These are phyloP conservation scores for Suhomyces taliae DNA, from an alignment of 1,139 yeast species.

Conservation along the genomic window DNA sequence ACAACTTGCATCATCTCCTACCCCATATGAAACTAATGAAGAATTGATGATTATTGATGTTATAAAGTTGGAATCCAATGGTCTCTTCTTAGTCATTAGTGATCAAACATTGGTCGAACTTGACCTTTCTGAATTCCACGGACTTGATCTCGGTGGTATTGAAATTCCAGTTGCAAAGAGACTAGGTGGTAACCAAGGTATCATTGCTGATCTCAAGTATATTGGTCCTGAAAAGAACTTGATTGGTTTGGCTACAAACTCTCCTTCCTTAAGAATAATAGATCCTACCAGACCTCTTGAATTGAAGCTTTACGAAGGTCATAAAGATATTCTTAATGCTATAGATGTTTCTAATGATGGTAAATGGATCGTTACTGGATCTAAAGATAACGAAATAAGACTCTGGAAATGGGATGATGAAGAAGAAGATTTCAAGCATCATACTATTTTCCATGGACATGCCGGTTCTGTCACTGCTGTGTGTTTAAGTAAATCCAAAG, in stretches of 20 bases:
- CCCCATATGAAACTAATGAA: slow-evolving; percentile 60
- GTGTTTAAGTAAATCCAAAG: slow-evolving; percentile 61
- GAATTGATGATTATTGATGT: slow-evolving; percentile 69
- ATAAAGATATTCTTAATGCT: slow-evolving; percentile 78
- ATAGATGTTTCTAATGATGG: slow-evolving; percentile 81
- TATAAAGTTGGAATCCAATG: slow-evolving; percentile 29
- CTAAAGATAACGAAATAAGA: slow-evolving; percentile 86
- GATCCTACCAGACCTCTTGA: slow-evolving; percentile 59
- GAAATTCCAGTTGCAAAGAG: slow-evolving; percentile 48
- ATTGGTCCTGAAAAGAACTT: slow-evolving; percentile 61
- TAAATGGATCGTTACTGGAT: slow-evolving; percentile 84
- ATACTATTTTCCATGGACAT: slow-evolving; percentile 78
- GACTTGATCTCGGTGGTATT: slow-evolving; percentile 19
- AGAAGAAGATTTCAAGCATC: slow-evolving; percentile 45
- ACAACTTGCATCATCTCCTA: slow-evolving; percentile 45
- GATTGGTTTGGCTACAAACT: slow-evolving; percentile 87
- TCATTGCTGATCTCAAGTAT: slow-evolving; percentile 82
- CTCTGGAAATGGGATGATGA: slow-evolving; percentile 68
- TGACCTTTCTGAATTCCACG: slow-evolving; percentile 27
- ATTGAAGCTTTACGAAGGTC: slow-evolving; percentile 71
- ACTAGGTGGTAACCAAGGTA: slow-evolving; percentile 94
- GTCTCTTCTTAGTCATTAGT: slow-evolving; percentile 54
- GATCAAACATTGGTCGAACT: slow-evolving; percentile 79
- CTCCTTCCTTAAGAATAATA: slow-evolving; percentile 83
- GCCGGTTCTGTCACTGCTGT: slow-evolving; percentile 85